Conservation (phyloP, 495 filamentous ascomycete species). For the Daldinia bambusicola region DNA sequence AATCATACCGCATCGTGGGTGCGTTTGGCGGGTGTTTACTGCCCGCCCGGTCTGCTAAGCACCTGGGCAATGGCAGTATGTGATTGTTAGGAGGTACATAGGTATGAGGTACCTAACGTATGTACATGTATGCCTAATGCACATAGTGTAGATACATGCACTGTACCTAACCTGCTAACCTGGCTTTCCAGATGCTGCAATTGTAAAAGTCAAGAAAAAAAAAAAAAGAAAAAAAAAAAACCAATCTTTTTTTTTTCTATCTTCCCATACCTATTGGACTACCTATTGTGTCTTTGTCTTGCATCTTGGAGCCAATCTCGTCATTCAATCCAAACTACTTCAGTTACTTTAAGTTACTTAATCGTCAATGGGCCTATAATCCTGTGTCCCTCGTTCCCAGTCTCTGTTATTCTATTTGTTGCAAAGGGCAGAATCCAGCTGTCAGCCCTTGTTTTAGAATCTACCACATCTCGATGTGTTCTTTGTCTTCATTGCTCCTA, state of each 20-base stretch:
- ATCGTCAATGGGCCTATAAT: not conserved
- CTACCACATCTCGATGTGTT: constrained; percentile 22
- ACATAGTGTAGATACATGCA: not conserved
- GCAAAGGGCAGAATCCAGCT: constrained; percentile 32
- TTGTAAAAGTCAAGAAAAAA: not conserved
- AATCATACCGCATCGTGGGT: constrained; percentile 26
- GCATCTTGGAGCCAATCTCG: not conserved
- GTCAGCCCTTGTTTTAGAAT: constrained; percentile 41
- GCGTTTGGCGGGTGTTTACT: constrained; percentile 5
- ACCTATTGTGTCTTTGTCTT: constrained; percentile 5
- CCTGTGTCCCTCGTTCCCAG: constrained; percentile 16
- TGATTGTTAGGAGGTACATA: not conserved
- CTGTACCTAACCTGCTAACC: not conserved
- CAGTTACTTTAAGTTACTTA: constrained; percentile 9
- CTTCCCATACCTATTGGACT: not conserved
- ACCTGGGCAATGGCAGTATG: not conserved
- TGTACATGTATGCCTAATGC: constrained; percentile 5
- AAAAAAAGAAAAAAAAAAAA: too few relatives aligned
- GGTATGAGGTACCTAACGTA: not conserved
- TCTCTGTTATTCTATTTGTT: constrained; percentile 35
- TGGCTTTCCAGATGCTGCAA: not conserved
- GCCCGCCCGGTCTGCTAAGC: not conserved
- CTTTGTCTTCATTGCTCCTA: constrained; percentile 24
- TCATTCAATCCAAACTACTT: not conserved
- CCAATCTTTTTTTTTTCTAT: constrained; percentile 4